Conservation (phyloP, 78 protist genomes). For the Dictyostelium capitatum region DNA sequence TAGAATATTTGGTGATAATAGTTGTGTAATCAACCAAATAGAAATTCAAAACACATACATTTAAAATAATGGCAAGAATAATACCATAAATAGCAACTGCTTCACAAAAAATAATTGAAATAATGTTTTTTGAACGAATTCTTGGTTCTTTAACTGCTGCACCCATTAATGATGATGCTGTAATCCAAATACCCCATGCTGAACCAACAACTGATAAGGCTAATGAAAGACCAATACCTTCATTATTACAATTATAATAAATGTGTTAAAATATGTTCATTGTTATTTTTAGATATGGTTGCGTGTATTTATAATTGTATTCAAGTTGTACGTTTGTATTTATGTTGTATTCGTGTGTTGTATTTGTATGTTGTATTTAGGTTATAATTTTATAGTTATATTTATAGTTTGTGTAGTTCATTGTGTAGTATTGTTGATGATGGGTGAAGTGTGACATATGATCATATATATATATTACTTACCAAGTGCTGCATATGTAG, state of each 20-base stretch:
- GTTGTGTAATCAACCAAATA: neutral
- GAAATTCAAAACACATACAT: neutral
- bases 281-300: too few relatives aligned
- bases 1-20: neutral
- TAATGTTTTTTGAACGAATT: constrained; percentile 95
- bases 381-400: too few relatives aligned
- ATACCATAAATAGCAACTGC: constrained; percentile 99
- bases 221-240: constrained; percentile 88
- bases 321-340: too few relatives aligned
- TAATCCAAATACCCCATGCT: constrained; percentile 97
- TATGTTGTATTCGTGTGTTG: too few relatives aligned
- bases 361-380: too few relatives aligned
- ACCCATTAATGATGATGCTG: constrained; percentile 95
- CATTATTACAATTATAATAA: too few relatives aligned
- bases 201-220: constrained; percentile 98
- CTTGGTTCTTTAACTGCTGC: constrained; percentile 97
- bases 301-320: too few relatives aligned
- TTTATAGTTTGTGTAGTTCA: too few relatives aligned
- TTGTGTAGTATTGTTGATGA: too few relatives aligned
- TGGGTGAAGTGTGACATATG: neutral
- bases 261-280: too few relatives aligned
- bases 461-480: neutral
- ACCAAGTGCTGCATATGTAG: constrained; percentile 94
- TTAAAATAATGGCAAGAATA: constrained; percentile 96
- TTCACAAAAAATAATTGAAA: constrained; percentile 98